These are phyloP conservation scores for Debaryomycetaceae sp. DNA, from an alignment of 1,139 yeast genomes.

Conservation along the genomic window DNA sequence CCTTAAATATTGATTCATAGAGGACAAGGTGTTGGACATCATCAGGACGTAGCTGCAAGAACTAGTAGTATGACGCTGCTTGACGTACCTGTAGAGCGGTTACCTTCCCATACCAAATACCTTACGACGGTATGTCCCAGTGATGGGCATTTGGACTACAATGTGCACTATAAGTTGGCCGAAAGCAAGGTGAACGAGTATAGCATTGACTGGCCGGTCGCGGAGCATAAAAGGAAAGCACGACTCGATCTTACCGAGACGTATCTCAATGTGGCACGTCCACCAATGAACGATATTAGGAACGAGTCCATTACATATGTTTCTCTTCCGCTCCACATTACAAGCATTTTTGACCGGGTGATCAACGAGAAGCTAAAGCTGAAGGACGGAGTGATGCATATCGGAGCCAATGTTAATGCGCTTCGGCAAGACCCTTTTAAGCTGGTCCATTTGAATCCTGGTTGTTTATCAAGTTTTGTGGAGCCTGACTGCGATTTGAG, in stretches of 20 bases:
- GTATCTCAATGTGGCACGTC: constrained; percentile 39
- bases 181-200: constrained; percentile 4
- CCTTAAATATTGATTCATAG: neutral
- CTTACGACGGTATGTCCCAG: constrained; percentile 42
- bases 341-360: constrained; percentile 26
- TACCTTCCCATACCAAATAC: constrained; percentile 28
- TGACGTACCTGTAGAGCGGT: constrained; percentile 5
- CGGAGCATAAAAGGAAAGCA: constrained; percentile 1
- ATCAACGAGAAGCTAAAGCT: constrained; percentile 27
- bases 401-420: constrained; percentile 56
- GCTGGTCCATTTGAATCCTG: constrained; percentile 52
- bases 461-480: constrained; percentile 39
- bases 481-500: constrained; percentile 11
- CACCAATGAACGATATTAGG: constrained; percentile 24
- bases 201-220: constrained; percentile 33
- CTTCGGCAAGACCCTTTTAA: constrained; percentile 51
- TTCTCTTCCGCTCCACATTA: constrained; percentile 40
- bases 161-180: constrained; percentile 27
- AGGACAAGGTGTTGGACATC: neutral
- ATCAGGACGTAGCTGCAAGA: neutral
- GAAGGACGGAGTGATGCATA: constrained; percentile 47
- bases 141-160: constrained; percentile 28
- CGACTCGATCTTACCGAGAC: constrained; percentile 20
- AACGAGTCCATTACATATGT: constrained; percentile 44
- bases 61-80: constrained; percentile 7